These are phyloP conservation scores for Aspergillus fumigatiaffinis DNA, from an alignment of 2,329 filamentous ascomycete species.

Conservation along the genomic window DNA sequence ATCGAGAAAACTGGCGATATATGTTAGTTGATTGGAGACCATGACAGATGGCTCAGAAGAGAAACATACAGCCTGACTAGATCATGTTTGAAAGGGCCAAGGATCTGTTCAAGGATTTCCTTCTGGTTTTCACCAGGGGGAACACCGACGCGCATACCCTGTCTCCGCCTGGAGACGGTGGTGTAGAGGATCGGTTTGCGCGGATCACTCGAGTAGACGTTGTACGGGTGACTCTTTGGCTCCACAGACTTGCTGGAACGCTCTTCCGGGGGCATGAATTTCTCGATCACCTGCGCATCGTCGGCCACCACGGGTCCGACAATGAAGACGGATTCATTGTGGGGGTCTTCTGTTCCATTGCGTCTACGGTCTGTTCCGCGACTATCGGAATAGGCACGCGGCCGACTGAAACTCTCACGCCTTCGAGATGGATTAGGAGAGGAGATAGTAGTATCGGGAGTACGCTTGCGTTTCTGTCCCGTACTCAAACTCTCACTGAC, in stretches of 20 bases:
- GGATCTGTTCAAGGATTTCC: conserved; percentile 55
- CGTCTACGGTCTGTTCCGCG: conserved; percentile 30
- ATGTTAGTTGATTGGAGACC: conserved; percentile 3
- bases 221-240: conserved; percentile 45
- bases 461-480: conserved; percentile 37
- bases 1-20: conserved; percentile 47
- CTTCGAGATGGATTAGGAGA: conserved; percentile 18
- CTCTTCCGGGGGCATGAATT: conserved; percentile 49
- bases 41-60: background rate
- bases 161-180: conserved; percentile 49
- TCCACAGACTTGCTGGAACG: conserved; percentile 36
- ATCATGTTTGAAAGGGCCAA: conserved; percentile 52
- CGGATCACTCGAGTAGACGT: conserved; percentile 48
- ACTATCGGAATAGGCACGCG: conserved; percentile 24
- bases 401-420: conserved; percentile 16
- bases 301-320: conserved; percentile 58
- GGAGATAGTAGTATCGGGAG: conserved; percentile 24
- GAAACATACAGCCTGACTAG: conserved; percentile 50
- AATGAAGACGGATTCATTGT: conserved; percentile 50
- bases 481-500: conserved; percentile 18
- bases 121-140: conserved; percentile 48
- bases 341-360: conserved; percentile 32
- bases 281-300: conserved; percentile 59
- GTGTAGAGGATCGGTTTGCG: conserved; percentile 45
- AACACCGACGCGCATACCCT: conserved; percentile 43